These are phyloP conservation scores for Aspergillus niger DNA, from an alignment of 2,329 filamentous ascomycete genomes.

Conservation along the genomic window DNA sequence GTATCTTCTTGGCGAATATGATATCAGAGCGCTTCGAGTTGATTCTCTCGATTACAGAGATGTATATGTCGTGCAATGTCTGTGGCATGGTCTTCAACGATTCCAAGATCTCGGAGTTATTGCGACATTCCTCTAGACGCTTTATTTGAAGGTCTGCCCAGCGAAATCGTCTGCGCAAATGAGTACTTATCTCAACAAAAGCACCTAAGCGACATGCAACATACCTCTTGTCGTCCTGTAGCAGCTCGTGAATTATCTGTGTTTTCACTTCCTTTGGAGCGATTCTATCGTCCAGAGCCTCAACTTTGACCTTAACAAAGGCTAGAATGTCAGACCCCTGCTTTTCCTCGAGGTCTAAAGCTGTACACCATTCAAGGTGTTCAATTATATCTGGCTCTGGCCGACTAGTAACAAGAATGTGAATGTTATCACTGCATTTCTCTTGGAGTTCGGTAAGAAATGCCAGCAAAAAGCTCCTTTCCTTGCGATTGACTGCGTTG, in stretches of 20 bases:
- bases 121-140: background rate
- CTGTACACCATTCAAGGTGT: background rate
- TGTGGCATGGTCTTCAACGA: background rate
- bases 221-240: background rate
- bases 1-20: background rate
- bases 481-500: background rate
- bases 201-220: background rate
- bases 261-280: background rate
- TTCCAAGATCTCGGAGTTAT: background rate
- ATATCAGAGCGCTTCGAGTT: too few relatives aligned
- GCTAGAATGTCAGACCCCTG: background rate
- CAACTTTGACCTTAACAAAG: background rate
- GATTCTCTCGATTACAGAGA: background rate
- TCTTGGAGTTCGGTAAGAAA: background rate
- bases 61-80: background rate
- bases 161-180: background rate
- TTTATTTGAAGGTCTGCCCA: slow-evolving; percentile 5
- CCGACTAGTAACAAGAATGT: background rate
- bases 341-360: background rate
- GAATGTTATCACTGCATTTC: background rate
- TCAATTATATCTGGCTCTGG: background rate
- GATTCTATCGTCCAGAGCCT: background rate
- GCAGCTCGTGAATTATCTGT: background rate
- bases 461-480: background rate
- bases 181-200: background rate